Percentiles rank a stretch among this genome's conserved stretches.
Conservation (phyloP, 2,329 filamentous ascomycete species). For the Metarhizium brunneum region DNA sequence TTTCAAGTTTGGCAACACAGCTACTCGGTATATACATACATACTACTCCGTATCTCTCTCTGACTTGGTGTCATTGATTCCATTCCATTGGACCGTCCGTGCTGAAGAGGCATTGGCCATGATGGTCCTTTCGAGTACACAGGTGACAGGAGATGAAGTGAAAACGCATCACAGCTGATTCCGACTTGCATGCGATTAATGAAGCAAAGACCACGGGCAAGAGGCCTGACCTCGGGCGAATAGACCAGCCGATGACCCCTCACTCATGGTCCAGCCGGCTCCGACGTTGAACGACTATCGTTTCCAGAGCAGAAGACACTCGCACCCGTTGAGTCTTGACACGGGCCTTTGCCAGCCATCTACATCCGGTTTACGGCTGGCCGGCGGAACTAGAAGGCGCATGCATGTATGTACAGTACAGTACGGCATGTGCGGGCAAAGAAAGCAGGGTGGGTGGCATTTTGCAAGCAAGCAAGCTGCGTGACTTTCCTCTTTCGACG, state of each 20-base stretch:
- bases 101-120: too few relatives aligned
- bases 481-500: conserved; percentile 8
- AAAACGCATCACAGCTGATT: background rate
- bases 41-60: too few relatives aligned
- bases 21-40: too few relatives aligned
- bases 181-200: background rate
- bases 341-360: background rate
- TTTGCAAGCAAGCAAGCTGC: conserved; percentile 3
- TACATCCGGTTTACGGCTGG: background rate
- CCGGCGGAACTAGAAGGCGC: background rate
- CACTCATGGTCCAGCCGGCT: background rate
- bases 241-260: background rate
- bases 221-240: conserved; percentile 1
- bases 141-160: background rate
- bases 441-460: conserved; percentile 5
- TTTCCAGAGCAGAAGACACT: background rate
- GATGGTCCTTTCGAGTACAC: too few relatives aligned
- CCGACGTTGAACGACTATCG: background rate
- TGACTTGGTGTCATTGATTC: too few relatives aligned
- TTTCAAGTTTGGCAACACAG: too few relatives aligned
- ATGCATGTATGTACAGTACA: background rate
- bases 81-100: too few relatives aligned
- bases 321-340: background rate
- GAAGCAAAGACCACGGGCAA: background rate
- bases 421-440: background rate